Base-by-base conservation (phyloP, 2,329 filamentous ascomycete species). In the Basipetospora sp. region DNA sequence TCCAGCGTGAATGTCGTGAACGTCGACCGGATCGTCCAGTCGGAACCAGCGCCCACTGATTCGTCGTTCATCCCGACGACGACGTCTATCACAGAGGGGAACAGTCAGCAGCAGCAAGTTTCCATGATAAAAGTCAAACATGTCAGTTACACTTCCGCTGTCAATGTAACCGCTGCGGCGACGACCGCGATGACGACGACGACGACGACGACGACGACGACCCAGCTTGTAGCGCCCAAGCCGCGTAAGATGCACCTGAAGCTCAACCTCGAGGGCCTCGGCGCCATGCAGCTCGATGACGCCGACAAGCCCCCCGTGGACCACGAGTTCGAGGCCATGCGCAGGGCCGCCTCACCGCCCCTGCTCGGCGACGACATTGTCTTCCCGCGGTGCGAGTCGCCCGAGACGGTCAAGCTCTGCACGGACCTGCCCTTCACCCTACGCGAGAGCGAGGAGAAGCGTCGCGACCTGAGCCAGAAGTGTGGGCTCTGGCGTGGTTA, bases 311-410 rank as follows among this genome's bases (percentile, higher is more conserved):
- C 40, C 10, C 38, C 40, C 9, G 41, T 42, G 13, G 45, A 39
- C 16, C 16, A 14, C 14, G 36, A 39, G 36, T 39, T 34, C 19
- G 36, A 33, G 11, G 28, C 20, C 48, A 61, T 65, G 50, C 67
- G 67, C 41, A 58, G 69, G 45, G 64, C 63, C 16, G 63, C 67
- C 48, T 76, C 75, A 42, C 88, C 88, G 29, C 88, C 88, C 8
- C 92, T 96, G 86, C 72, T 94, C 9, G 88, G 88, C 40, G 62
- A 66, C 41, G 81, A 93, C 46, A 70, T 96, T 39, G 64, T 68
- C 18, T 93, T 94, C 53, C 82, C 85, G 25, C 73, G 71, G 53
- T 94, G 85, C 53, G 67, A 71, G 8, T 94, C 87, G 18, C 88
- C 88, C 5, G 79, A 88, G 54, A 73, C 77, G 39, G 92, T 86